phyloP scores from a whole-genome alignment of 257 asterid species.

The Solanum ahanhuiri region DNA sequence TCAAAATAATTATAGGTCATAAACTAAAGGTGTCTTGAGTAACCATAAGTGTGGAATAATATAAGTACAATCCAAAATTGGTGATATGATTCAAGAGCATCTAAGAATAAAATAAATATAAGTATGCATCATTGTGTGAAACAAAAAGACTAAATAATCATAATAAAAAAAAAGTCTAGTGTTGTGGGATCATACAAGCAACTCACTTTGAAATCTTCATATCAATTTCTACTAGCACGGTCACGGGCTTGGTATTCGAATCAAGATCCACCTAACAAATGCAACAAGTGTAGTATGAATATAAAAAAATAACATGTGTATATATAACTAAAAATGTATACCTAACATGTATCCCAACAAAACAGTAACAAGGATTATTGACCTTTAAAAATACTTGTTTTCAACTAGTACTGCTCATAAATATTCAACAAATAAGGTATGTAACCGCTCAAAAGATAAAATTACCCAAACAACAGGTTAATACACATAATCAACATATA shows the following conservation, averaged over 20 bases:
- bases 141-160: background rate
- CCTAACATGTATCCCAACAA: background rate
- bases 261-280: background rate
- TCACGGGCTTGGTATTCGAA: background rate
- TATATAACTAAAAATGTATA: background rate
- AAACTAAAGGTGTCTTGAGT: background rate
- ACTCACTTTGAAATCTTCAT: background rate
- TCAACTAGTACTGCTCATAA: background rate
- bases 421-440: background rate
- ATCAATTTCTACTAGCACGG: background rate
- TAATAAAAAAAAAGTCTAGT: background rate
- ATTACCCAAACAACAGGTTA: background rate
- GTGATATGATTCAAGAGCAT: background rate
- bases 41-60: background rate
- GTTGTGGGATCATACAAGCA: background rate
- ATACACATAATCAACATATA: background rate
- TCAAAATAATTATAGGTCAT: background rate
- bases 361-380: no score
- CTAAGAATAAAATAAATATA: background rate
- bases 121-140: background rate
- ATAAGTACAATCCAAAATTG: background rate
- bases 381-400: background rate
- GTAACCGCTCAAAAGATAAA: background rate
- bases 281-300: no score
- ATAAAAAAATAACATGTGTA: background rate